Percentiles rank a stretch among this genome's conserved stretches.
Conservation (phyloP, 305 asterid genomes). For the Solanum hybrid region DNA sequence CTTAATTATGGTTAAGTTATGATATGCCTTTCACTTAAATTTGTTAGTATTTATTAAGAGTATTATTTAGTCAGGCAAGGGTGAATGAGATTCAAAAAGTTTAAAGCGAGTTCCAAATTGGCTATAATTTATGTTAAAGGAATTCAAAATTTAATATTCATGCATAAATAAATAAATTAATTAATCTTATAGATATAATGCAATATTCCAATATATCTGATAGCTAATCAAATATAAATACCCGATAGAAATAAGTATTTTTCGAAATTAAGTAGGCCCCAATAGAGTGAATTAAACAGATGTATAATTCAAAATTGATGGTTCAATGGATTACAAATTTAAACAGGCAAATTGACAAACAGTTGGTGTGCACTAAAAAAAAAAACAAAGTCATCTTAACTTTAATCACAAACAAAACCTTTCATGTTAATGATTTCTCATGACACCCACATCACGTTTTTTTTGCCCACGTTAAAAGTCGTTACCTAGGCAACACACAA, state of each 20-base stretch:
- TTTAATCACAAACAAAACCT: constrained; percentile 1
- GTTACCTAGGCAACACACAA: neutral
- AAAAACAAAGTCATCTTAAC: neutral
- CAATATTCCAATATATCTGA: neutral
- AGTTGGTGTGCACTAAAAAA: neutral
- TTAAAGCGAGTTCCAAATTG: neutral
- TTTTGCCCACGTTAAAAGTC: neutral
- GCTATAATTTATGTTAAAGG: neutral
- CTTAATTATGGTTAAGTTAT: neutral
- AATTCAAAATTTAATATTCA: neutral
- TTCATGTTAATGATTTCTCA: neutral
- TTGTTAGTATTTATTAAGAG: neutral
- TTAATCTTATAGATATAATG: neutral
- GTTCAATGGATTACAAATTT: neutral
- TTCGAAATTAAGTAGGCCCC: neutral
- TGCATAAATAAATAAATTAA: neutral
- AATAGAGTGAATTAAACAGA: neutral
- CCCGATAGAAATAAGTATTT: neutral
- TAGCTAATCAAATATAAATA: neutral
- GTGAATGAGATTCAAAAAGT: no score
- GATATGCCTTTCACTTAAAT: neutral
- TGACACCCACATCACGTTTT: neutral
- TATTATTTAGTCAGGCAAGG: neutral
- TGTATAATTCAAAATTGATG: neutral
- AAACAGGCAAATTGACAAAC: neutral